Evolutionary conservation across 2,329 filamentous ascomycete species (phyloP).

Genomic region (Massarina eburnea): DNA sequence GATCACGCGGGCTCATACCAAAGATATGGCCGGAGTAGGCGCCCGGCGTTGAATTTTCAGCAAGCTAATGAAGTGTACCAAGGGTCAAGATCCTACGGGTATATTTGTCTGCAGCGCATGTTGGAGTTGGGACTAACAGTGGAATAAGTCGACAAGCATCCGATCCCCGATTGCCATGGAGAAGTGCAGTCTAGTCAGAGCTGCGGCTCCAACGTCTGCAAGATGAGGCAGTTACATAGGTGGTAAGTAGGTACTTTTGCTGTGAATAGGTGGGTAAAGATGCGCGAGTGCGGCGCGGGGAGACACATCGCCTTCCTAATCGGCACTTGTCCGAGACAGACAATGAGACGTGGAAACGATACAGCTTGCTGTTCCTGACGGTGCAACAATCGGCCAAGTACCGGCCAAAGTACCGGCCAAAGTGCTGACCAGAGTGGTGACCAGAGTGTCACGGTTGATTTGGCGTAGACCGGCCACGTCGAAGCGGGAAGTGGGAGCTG

Average conservation of each 20-base stretch:
- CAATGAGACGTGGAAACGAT: neutral
- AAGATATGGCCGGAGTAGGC: constrained; percentile 26
- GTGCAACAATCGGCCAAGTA: neutral
- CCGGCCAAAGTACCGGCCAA: neutral
- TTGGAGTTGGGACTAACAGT: neutral
- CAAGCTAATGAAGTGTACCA: constrained; percentile 3
- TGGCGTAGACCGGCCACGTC: constrained; percentile 33
- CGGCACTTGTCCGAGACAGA: neutral
- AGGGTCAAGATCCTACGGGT: neutral
- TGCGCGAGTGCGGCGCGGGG: neutral
- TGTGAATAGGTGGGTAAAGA: neutral
- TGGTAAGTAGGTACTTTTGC: neutral
- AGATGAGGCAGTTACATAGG: neutral
- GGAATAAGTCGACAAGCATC: neutral
- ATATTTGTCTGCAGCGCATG: neutral
- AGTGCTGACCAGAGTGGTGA: neutral
- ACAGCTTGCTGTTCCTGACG: neutral
- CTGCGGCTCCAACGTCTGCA: neutral
- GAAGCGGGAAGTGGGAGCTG: constrained; percentile 11
- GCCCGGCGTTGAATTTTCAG: constrained; percentile 20
- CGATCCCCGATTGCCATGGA: neutral
- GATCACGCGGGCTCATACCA: constrained; percentile 11
- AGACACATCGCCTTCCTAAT: neutral
- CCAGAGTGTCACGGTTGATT: too few species aligned
- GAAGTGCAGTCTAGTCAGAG: neutral